Evolutionary conservation across 768 basidiomycete genomes (phyloP).

Genomic region (Sutorius australiensis): DNA sequence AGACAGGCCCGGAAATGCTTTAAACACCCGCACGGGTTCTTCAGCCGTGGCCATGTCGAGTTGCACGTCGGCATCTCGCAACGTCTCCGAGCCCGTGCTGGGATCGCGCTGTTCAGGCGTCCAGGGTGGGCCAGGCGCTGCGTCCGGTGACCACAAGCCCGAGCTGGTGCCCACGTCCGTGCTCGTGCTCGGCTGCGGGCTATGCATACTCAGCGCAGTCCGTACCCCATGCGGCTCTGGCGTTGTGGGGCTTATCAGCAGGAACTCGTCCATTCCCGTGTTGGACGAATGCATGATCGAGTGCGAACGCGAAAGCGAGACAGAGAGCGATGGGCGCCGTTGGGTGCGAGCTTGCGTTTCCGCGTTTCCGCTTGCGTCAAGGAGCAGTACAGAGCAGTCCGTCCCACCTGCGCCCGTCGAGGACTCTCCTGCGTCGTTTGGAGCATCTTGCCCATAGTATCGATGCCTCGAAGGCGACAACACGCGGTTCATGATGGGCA

Average conservation of each 20-base stretch:
- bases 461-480: conserved; percentile 18
- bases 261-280: conserved; percentile 22
- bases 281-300: conserved; percentile 15
- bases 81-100: not conserved
- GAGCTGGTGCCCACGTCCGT: not conserved
- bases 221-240: conserved; percentile 1
- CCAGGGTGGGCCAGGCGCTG: not conserved
- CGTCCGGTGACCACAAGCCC: not conserved
- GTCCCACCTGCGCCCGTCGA: not conserved
- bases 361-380: not conserved
- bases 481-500: conserved; percentile 19
- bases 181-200: conserved; percentile 2
- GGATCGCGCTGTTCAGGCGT: not conserved
- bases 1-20: conserved; percentile 14
- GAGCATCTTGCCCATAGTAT: conserved; percentile 16
- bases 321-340: conserved; percentile 13
- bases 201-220: conserved; percentile 1
- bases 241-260: conserved; percentile 12
- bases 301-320: conserved; percentile 12
- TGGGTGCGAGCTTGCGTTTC: not conserved
- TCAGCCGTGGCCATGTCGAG: conserved; percentile 1
- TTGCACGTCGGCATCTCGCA: not conserved
- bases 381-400: not conserved
- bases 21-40: conserved; percentile 2
- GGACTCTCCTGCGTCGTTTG: not conserved